Evolutionary conservation across 1,284 basidiomycete species (phyloP).

Genomic region (Exobasidium rhododendri): DNA sequence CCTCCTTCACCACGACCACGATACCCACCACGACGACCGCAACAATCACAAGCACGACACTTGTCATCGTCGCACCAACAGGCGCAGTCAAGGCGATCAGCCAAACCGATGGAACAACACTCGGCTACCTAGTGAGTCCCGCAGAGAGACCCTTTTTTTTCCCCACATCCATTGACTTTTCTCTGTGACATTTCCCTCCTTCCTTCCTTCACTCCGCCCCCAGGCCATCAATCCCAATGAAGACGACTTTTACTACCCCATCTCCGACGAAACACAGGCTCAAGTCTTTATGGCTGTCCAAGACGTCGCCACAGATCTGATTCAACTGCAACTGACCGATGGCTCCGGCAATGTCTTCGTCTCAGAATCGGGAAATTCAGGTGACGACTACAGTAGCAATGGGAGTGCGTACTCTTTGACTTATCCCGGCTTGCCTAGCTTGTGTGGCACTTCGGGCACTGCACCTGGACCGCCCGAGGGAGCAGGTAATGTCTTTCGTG

Average conservation of each 20-base stretch:
- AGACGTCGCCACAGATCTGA: background rate
- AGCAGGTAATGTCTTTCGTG: no score
- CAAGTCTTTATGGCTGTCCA: background rate
- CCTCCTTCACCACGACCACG: background rate
- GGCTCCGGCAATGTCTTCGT: background rate
- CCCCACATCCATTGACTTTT: background rate
- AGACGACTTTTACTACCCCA: background rate
- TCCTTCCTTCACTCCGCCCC: no score
- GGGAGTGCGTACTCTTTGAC: background rate
- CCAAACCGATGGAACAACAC: background rate
- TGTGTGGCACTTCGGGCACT: no score
- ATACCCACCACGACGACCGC: background rate
- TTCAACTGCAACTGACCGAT: background rate
- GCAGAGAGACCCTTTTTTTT: background rate
- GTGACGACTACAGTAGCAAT: background rate
- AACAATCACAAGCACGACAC: constrained; percentile 5
- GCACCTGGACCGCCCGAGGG: no score
- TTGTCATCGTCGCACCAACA: constrained; percentile 1
- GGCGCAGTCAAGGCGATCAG: background rate
- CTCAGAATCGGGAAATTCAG: background rate
- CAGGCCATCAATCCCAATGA: background rate
- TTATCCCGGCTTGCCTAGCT: background rate
- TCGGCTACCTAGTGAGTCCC: background rate
- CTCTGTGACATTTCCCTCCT: no score
- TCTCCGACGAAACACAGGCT: background rate